phyloP scores from a whole-genome alignment of 2,329 filamentous ascomycete species.

The Graphilbum ipis-grandicollis region DNA sequence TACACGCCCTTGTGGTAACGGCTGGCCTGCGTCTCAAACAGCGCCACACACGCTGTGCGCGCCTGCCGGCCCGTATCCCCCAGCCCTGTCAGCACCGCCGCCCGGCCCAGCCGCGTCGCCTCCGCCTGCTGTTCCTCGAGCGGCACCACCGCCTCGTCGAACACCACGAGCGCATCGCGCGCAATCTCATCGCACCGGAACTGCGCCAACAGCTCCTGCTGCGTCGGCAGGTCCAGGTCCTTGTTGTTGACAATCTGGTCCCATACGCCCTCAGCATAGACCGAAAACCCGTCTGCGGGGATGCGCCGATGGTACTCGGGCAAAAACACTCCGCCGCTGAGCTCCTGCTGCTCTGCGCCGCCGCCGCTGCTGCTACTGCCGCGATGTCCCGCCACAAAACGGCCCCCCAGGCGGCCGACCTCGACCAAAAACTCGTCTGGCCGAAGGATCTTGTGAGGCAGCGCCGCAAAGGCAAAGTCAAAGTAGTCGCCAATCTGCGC shows the following conservation, averaged over 20 bases:
- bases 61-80: conserved; percentile 57
- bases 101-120: conserved; percentile 52
- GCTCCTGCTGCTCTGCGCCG: conserved; percentile 39
- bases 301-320: conserved; percentile 93
- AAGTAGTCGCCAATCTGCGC: conserved; percentile 94
- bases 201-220: conserved; percentile 90
- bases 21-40: conserved; percentile 82
- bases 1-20: conserved; percentile 96
- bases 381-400: conserved; percentile 70
- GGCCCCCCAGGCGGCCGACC: conserved; percentile 58
- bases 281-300: conserved; percentile 88
- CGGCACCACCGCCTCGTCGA: conserved; percentile 66
- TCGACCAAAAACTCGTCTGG: conserved; percentile 77
- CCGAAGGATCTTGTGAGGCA: conserved; percentile 93
- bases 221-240: conserved; percentile 86
- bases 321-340: conserved; percentile 68
- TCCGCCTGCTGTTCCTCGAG: conserved; percentile 77
- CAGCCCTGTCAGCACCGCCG: conserved; percentile 55
- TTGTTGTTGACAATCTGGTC: conserved; percentile 99
- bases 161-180: conserved; percentile 67
- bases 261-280: conserved; percentile 90
- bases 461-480: conserved; percentile 88
- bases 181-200: conserved; percentile 97
- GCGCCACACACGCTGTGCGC: conserved; percentile 54
- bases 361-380: conserved; percentile 23